A percentile compares a stretch with the other conserved stretches of the same genome.
phyloP scores from a whole-genome alignment of 202 grass and related monocot genomes.

The Brachypodium distachyon region DNA sequence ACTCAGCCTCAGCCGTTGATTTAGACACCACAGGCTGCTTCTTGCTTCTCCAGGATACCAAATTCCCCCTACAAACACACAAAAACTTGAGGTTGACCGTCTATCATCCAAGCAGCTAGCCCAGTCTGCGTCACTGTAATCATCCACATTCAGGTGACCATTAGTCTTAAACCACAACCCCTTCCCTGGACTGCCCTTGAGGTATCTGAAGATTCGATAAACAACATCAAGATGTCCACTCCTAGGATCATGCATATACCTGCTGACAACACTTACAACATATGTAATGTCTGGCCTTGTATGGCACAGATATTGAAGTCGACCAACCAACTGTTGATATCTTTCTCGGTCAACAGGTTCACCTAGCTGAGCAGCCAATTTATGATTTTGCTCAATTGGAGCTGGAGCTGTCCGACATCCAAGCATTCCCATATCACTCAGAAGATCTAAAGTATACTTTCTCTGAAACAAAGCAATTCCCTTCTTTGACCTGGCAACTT shows the following conservation, averaged over 20 bases:
- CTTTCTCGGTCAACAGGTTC: not conserved
- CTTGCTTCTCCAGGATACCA: not conserved
- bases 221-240: not conserved
- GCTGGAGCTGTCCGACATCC: not conserved
- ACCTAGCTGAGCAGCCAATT: not conserved
- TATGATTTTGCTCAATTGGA: not conserved
- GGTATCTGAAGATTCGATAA: not conserved
- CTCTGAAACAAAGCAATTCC: not conserved
- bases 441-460: not conserved
- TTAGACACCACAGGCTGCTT: not conserved
- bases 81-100: not conserved
- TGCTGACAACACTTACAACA: not conserved
- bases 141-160: not conserved
- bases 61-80: not conserved
- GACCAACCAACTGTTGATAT: not conserved
- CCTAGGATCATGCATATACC: not conserved
- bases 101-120: not conserved
- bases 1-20: not conserved
- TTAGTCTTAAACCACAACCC: not conserved
- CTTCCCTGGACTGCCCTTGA: not conserved
- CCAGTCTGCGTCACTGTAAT: not conserved
- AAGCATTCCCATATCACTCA: not conserved
- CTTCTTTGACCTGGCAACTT: not conserved
- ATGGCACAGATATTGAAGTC: not conserved
- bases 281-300: not conserved